Evolutionary conservation across 345 rosid species (phyloP), one percentile per base, ranked within the genome.

Genomic region (Hirschfeldia incana): DNA sequence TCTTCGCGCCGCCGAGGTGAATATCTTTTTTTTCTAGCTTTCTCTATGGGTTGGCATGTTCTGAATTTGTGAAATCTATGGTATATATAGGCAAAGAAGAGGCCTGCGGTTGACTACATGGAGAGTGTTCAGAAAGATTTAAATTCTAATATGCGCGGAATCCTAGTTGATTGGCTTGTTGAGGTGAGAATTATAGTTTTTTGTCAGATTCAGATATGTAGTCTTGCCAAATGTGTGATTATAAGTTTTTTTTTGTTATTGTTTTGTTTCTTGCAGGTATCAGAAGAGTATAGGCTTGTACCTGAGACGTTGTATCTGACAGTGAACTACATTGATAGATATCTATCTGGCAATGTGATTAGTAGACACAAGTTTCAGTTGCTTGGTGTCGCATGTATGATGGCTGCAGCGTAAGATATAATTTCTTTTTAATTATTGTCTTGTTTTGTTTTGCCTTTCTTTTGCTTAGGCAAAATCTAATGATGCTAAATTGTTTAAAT

Each of bases 281-380:
- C 98, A 62, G 99, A 95, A 86, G 99, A 93, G 85, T 93, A 95
- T 82, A 89, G 97, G 80, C 98, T 93, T 53, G 91, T 95, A 70
- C 99, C 97, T 0, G 98, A 95, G 85, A 95, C 98, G 0, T 68
- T 95, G 64, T 88, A 85, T 72, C 82, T 93, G 87, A 87, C 99
- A 0, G 92, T 95, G 34, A 95, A 90, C 86, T 95, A 93, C 85
- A 90, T 91, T 65, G 98, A 95, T 65, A 87, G 99, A 13, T 95
- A 93, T 86, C 87, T 95, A 46, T 95, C 99, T 0, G 98, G 98
- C 53, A 95, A 93, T 80, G 71, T 77, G 59, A 89, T 95, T 88
- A 90, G 86, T 78, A 91, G 98, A 67, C 96, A 95, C 46, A 84
- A 84, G 34, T 85, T 95, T 51, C 99, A 95, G 86, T 81, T 95